Conservation (phyloP, 164 flowering plant species). For the Dillenia turbinata region DNA sequence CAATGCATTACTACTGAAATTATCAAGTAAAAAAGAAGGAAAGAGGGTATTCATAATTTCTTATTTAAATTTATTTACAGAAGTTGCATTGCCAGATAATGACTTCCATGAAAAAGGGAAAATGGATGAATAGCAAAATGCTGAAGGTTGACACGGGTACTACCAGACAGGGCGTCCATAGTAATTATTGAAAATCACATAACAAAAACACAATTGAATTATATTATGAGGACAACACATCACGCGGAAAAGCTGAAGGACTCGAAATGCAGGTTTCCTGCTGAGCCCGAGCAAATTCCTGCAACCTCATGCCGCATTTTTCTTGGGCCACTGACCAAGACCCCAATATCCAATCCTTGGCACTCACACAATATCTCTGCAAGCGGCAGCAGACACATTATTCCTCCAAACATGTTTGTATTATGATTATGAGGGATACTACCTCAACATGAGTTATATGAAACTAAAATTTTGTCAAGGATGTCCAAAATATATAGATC, state of each 20-base stretch:
- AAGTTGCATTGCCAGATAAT: no score
- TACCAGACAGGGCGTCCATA: no score
- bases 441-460: not conserved
- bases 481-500: not conserved
- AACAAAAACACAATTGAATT: no score
- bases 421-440: not conserved
- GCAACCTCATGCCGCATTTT: constrained; percentile 60
- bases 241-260: constrained; percentile 65
- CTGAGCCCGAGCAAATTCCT: constrained; percentile 47
- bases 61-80: no score
- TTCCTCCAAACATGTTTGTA: no score
- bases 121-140: no score
- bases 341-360: constrained; percentile 44
- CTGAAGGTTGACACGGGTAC: no score
- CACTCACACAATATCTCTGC: constrained; percentile 45
- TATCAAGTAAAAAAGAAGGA: no score
- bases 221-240: not conserved
- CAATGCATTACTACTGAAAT: no score
- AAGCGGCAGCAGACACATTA: not conserved
- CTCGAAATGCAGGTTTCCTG: constrained; percentile 49
- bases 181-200: no score
- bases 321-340: constrained; percentile 53
- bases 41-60: no score
- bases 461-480: not conserved
- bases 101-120: no score